Evolutionary conservation across 176 grass and related monocot species (phyloP).

Genomic region (Zizania latifolia): DNA sequence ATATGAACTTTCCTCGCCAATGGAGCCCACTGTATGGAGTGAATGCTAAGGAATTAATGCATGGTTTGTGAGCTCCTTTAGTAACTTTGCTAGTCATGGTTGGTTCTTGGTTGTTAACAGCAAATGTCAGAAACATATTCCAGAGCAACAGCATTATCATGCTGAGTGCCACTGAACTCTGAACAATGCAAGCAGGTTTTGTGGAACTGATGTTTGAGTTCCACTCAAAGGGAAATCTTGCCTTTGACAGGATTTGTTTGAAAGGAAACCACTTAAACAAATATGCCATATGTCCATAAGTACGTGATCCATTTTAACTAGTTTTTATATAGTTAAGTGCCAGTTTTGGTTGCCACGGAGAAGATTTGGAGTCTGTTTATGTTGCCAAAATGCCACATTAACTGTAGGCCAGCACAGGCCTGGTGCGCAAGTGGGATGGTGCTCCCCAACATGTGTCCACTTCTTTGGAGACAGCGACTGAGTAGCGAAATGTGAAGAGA

Average conservation of each 20-base stretch:
- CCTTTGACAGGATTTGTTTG: background rate
- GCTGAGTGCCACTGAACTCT: background rate
- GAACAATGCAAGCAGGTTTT: background rate
- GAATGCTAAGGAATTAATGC: slow-evolving; percentile 35
- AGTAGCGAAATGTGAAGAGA: no score
- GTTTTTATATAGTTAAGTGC: background rate
- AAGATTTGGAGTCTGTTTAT: background rate
- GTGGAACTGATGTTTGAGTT: background rate
- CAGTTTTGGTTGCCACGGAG: background rate
- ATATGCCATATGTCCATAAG: background rate
- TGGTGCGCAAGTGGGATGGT: slow-evolving; percentile 41
- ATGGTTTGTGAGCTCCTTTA: background rate
- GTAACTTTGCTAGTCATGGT: background rate
- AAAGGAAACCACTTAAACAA: background rate
- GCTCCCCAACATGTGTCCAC: slow-evolving; percentile 34
- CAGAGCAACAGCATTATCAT: background rate
- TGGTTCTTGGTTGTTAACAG: background rate
- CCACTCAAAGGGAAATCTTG: background rate
- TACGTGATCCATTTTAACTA: background rate
- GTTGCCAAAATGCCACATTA: background rate
- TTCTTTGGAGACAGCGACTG: no score
- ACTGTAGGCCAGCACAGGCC: background rate
- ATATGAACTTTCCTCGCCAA: background rate
- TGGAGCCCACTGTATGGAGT: slow-evolving; percentile 25
- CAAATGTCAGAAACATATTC: background rate